Base-by-base conservation (phyloP, 2,329 filamentous ascomycete species). In the Cadophora sp. region DNA sequence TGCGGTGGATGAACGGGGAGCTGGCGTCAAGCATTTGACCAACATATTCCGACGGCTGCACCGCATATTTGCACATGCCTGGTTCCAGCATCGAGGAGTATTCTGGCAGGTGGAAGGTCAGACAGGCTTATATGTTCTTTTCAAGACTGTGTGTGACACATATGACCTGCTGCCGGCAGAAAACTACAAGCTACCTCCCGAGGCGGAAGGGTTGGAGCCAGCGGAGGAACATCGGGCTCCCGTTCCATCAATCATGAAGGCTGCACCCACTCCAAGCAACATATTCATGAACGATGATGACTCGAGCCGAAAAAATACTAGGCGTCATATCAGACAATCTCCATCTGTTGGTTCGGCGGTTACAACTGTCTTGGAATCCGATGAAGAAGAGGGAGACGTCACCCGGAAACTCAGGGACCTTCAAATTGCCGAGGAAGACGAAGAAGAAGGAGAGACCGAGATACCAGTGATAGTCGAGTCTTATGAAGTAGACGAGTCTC, bases 11-110 rank as follows among this genome's bases (percentile, higher is more conserved):
- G 87, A 87, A 74, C 87, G 85, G 77, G 84, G 83, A 68, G 80
- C 85, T 51, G 92, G 92, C 65, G 83, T 91, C 67, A 93, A 93
- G 79, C 95, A 96, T 78, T 84, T 99, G 67, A 91, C 95, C 73
- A 98, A 97, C 78, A 95, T 99, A 65, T 98, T 99, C 80, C 88
- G 96, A 65, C 87, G 96, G 16, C 87, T 98, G 59, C 97, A 99
- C 79, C 88, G 96, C 68, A 98, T 99, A 80, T 99, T 98, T 77
- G 96, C 96, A 56, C 96, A 99, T 78, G 96, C 96, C 8, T 99
- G 96, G 96, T 99, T 97, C 79, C 94, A 97, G 80, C 96, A 99
- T 79, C 88, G 94, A 55, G 91, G 91, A 64, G 93, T 97, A 62
- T 99, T 98, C 79, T 98, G 95, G 94, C 89, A 92, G 48, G 91